phyloP scores from a whole-genome alignment of 805 yeast species.

The Hyphopichia homilentoma region DNA sequence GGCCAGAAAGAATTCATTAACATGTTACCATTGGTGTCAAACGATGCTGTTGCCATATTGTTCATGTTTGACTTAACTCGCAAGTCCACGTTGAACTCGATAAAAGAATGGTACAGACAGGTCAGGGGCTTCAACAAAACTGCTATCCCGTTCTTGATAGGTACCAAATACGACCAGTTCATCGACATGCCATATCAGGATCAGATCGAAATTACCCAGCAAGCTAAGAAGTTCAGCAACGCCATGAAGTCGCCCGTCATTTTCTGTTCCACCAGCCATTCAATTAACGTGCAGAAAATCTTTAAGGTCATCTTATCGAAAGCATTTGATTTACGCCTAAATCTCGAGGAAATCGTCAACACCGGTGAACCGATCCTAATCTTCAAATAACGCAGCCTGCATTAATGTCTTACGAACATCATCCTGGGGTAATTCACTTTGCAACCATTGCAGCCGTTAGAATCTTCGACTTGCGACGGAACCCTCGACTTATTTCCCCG shows the following conservation, averaged over 20 bases:
- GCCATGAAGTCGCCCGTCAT: constrained; percentile 86
- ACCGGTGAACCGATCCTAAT: constrained; percentile 91
- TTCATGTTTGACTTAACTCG: constrained; percentile 88
- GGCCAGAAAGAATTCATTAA: constrained; percentile 94
- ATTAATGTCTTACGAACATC: too few relatives aligned
- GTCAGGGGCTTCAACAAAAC: constrained; percentile 85
- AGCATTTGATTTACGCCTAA: constrained; percentile 81
- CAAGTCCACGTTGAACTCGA: constrained; percentile 77
- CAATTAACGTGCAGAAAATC: constrained; percentile 89
- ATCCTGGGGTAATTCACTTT: too few relatives aligned
- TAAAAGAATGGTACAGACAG: constrained; percentile 93
- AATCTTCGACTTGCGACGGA: too few relatives aligned
- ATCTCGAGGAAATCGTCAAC: constrained; percentile 76
- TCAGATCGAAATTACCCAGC: constrained; percentile 78
- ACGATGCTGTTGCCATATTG: constrained; percentile 87
- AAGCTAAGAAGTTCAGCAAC: constrained; percentile 78
- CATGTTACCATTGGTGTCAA: constrained; percentile 89
- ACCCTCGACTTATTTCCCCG: too few relatives aligned
- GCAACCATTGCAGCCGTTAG: too few relatives aligned
- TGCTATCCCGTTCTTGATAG: constrained; percentile 87
- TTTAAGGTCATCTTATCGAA: constrained; percentile 88
- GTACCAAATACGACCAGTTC: constrained; percentile 90
- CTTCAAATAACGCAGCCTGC: constrained; percentile 47
- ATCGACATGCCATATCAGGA: constrained; percentile 74
- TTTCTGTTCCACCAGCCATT: constrained; percentile 87